Evolutionary conservation across 257 asterid species (phyloP).

Genomic region (Nicotiana noctiflora): DNA sequence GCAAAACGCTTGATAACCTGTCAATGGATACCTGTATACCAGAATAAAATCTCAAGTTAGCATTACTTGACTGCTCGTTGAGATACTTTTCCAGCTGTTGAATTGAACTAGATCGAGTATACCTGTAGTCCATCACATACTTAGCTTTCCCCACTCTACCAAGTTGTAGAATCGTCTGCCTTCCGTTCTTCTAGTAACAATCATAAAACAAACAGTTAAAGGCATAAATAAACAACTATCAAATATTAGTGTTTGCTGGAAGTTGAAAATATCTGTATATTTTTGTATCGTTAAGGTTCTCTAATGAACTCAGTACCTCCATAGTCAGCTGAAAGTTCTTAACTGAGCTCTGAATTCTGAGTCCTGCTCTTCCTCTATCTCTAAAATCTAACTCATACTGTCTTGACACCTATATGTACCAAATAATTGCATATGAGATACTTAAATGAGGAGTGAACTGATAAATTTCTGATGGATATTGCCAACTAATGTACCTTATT

Average conservation of each 20-base stretch:
- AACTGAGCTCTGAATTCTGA: conserved; percentile 68
- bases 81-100: not conserved
- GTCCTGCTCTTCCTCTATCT: conserved; percentile 73
- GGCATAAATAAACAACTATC: too few species aligned
- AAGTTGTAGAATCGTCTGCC: conserved; percentile 81
- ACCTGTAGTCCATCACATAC: conserved; percentile 90
- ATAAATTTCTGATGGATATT: too few species aligned
- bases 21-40: conserved; percentile 74
- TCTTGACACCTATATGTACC: conserved; percentile 13
- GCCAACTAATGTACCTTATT: conserved; percentile 28
- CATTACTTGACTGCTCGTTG: not conserved
- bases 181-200: conserved; percentile 46
- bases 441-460: too few species aligned
- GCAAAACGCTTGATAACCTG: conserved; percentile 93
- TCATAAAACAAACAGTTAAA: too few species aligned
- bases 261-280: too few species aligned
- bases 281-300: too few species aligned
- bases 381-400: conserved; percentile 76
- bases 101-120: too few species aligned
- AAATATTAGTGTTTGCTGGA: too few species aligned
- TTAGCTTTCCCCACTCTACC: conserved; percentile 76
- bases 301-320: conserved; percentile 17
- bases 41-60: not conserved
- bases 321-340: conserved; percentile 75
- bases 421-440: too few species aligned